Base-by-base conservation (phyloP, 225 moss, liverwort and hornwort genomes). In the Sphagnum contortum region DNA sequence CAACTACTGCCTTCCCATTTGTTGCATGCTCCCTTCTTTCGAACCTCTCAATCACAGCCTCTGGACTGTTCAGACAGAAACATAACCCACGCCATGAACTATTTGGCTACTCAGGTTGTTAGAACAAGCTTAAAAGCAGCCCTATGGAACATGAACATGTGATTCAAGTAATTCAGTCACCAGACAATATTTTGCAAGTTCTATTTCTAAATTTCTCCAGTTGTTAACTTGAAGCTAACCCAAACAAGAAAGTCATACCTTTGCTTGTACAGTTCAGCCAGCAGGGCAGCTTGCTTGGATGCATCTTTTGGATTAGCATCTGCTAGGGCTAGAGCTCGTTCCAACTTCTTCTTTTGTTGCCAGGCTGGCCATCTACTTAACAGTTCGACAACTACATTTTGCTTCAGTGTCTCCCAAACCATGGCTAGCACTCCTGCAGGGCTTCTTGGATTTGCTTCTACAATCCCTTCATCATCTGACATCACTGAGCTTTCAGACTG, bases 341-440 rank as follows among this genome's bases (percentile, higher is more conserved):
- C 98, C 70, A 98, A 49, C 65, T 87, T 87, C 60, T 93, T 84
- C 69, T 84, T 86, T 64, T 98, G 93, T 76, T 98, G 93, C 98
- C 98, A 98, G 2, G 98, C 98, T 46, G 98, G 93, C 98, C 98
- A 98, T 78, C 89, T 89, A 29, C 77, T 88, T 49, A 98, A 75
- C 48, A 93, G 91, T 5, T 93, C 90, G 54, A 93, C 80, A 48
- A 93, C 13, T 2, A 93, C 73, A 67, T 87, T 98, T 12, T 81
- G 79, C 81, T 80, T 93, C 49, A 93, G 48, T 55, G 80, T 87
- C 61, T 78, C 85, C 98, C 89, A 98, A 50, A 79, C 65, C 49
- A 73, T 59, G 4, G 73, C 71, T 4, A 87, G 77, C 68, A 87
- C 29, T 45, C 87, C 84, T 5, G 75, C 80, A 9, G 79, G 70